phyloP scores from a whole-genome alignment of 2,329 filamentous ascomycete species.

The Calonectria multiphialidica region DNA sequence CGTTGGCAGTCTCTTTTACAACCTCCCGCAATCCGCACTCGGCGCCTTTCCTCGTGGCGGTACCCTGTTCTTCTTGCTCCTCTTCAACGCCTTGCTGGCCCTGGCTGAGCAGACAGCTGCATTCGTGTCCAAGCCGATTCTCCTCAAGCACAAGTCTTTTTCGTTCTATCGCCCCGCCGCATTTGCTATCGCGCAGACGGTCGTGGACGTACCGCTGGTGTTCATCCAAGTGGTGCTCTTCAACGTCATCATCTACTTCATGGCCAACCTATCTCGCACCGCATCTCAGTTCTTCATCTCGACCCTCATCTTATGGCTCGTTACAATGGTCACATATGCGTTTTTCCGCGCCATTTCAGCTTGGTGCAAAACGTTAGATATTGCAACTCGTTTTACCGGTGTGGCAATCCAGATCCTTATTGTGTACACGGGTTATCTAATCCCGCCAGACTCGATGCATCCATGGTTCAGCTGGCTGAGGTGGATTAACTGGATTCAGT shows the following conservation, averaged over 20 bases:
- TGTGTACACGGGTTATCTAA: conserved; percentile 76
- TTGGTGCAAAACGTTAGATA: conserved; percentile 70
- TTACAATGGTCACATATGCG: conserved; percentile 68
- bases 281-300: conserved; percentile 77
- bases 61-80: conserved; percentile 61
- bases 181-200: conserved; percentile 67
- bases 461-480: conserved; percentile 76
- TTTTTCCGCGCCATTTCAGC: conserved; percentile 72
- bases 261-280: conserved; percentile 76
- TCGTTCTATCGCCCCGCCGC: conserved; percentile 74
- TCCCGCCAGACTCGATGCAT: conserved; percentile 67
- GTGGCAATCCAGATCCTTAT: conserved; percentile 72
- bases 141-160: conserved; percentile 78
- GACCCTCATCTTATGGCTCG: conserved; percentile 70
- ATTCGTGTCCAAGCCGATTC: conserved; percentile 72
- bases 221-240: conserved; percentile 75
- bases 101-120: conserved; percentile 78
- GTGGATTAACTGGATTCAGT: conserved; percentile 77
- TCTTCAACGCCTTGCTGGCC: conserved; percentile 75
- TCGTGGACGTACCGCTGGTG: conserved; percentile 72
- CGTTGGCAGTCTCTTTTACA: conserved; percentile 83
- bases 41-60: conserved; percentile 73
- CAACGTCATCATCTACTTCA: conserved; percentile 81
- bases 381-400: conserved; percentile 70
- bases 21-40: conserved; percentile 68